These are phyloP conservation scores for Aspergillus calidoustus DNA, from an alignment of 2,329 filamentous ascomycete species.

Conservation along the genomic window DNA sequence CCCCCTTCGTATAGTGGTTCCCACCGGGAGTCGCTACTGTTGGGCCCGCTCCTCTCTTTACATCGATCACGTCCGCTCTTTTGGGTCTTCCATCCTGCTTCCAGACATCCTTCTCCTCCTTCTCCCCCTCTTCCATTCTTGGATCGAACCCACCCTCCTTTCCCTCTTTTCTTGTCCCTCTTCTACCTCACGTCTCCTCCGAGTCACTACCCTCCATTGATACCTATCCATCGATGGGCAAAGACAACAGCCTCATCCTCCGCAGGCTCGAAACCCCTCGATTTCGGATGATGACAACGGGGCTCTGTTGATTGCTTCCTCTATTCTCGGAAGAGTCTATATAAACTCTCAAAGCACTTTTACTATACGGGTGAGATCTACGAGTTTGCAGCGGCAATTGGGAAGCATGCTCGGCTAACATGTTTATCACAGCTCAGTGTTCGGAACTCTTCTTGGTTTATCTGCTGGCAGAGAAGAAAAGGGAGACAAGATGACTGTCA, in stretches of 20 bases:
- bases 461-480: conserved; percentile 49
- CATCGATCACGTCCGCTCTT: conserved; percentile 35
- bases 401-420: conserved; percentile 14
- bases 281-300: conserved; percentile 37
- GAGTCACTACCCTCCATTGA: conserved; percentile 25
- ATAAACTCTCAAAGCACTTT: conserved; percentile 16
- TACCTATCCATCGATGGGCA: conserved; percentile 33
- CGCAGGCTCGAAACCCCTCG: conserved; percentile 23
- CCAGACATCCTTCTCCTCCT: conserved; percentile 32
- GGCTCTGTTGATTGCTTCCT: conserved; percentile 29
- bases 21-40: conserved; percentile 30
- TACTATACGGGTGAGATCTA: conserved; percentile 18
- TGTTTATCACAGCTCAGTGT: conserved; percentile 14
- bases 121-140: conserved; percentile 31
- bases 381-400: background rate
- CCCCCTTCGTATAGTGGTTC: conserved; percentile 34
- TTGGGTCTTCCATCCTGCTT: conserved; percentile 36
- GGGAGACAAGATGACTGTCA: conserved; percentile 70
- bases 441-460: conserved; percentile 32
- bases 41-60: conserved; percentile 43
- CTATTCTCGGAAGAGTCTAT: conserved; percentile 18
- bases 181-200: conserved; percentile 21
- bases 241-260: conserved; percentile 20
- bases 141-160: conserved; percentile 32
- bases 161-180: conserved; percentile 27